Percentiles rank a stretch among this genome's conserved stretches.
Evolutionary conservation across 768 basidiomycete species (phyloP).

Genomic region (Pulveroboletus ravenelii): DNA sequence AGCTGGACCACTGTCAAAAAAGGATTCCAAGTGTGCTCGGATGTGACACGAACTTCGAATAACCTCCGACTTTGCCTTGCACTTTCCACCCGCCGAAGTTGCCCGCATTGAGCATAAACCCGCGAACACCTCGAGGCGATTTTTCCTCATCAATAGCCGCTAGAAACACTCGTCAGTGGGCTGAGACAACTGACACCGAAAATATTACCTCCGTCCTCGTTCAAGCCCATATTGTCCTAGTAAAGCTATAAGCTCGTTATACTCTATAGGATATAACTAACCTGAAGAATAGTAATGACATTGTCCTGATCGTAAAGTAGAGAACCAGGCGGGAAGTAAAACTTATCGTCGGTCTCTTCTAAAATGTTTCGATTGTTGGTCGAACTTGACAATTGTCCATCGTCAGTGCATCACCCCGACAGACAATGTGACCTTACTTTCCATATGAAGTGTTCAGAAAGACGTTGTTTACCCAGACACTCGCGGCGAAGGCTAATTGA

Average conservation of each 20-base stretch:
- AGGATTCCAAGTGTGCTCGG: not conserved
- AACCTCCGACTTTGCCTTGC: conserved; percentile 74
- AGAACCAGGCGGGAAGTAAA: conserved; percentile 54
- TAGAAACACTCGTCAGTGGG: conserved; percentile 4
- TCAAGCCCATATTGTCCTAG: conserved; percentile 77
- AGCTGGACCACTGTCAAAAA: conserved; percentile 39
- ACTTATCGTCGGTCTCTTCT: conserved; percentile 65
- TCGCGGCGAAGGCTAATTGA: conserved; percentile 64
- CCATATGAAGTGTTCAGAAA: conserved; percentile 72
- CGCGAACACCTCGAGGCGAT: conserved; percentile 73
- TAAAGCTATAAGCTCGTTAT: conserved; percentile 1
- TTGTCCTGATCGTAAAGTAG: conserved; percentile 55
- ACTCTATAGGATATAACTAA: conserved; percentile 23
- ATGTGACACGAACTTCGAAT: conserved; percentile 44
- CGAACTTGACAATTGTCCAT: conserved; percentile 36
- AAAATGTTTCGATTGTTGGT: conserved; percentile 58
- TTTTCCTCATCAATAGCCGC: conserved; percentile 52
- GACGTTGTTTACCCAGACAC: conserved; percentile 71
- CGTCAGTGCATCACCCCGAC: not conserved
- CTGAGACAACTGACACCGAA: not conserved
- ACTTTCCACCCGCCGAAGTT: conserved; percentile 63
- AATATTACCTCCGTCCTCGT: conserved; percentile 52
- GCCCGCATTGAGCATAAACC: conserved; percentile 64
- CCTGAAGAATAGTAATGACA: conserved; percentile 74
- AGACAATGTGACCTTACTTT: conserved; percentile 44